Conservation (phyloP, 495 filamentous ascomycete species). For the Xylaria nigripes region DNA sequence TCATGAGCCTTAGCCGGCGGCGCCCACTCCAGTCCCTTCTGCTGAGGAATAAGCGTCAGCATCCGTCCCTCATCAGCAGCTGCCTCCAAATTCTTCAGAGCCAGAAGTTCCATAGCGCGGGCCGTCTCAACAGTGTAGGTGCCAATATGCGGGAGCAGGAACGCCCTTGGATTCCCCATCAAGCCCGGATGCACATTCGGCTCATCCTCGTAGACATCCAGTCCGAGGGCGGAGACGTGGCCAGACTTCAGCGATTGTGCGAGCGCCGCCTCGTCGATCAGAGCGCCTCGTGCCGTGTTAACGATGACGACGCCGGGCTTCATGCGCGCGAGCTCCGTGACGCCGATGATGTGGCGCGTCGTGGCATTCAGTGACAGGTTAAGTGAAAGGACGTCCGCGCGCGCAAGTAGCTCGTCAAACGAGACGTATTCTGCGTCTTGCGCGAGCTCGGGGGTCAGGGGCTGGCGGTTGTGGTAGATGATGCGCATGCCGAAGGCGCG, state of each 20-base stretch:
- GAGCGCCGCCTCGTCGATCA: constrained; percentile 66
- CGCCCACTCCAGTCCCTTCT: constrained; percentile 33
- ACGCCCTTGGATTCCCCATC: constrained; percentile 58
- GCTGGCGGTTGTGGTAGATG: constrained; percentile 62
- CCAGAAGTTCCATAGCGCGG: constrained; percentile 70
- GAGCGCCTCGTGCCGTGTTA: constrained; percentile 64
- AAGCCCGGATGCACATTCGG: constrained; percentile 64
- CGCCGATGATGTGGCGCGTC: constrained; percentile 60
- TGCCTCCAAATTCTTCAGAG: constrained; percentile 56
- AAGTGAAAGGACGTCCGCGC: constrained; percentile 57
- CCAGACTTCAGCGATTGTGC: constrained; percentile 61
- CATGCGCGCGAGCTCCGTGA: constrained; percentile 57
- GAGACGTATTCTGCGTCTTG: constrained; percentile 48
- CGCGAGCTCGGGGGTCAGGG: constrained; percentile 39
- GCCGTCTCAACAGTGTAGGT: constrained; percentile 56
- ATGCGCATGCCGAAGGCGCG: constrained; percentile 62
- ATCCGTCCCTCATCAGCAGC: constrained; percentile 58
- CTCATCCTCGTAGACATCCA: constrained; percentile 79
- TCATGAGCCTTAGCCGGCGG: constrained; percentile 11
- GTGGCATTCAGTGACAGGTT: constrained; percentile 59
- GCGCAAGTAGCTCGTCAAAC: constrained; percentile 58
- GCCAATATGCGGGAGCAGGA: constrained; percentile 76
- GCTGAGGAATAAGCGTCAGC: constrained; percentile 64
- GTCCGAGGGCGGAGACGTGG: constrained; percentile 57
- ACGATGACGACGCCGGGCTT: constrained; percentile 64